Evolutionary conservation across 2,329 filamentous ascomycete genomes (phyloP).

Genomic region (Didymella lethalis): DNA sequence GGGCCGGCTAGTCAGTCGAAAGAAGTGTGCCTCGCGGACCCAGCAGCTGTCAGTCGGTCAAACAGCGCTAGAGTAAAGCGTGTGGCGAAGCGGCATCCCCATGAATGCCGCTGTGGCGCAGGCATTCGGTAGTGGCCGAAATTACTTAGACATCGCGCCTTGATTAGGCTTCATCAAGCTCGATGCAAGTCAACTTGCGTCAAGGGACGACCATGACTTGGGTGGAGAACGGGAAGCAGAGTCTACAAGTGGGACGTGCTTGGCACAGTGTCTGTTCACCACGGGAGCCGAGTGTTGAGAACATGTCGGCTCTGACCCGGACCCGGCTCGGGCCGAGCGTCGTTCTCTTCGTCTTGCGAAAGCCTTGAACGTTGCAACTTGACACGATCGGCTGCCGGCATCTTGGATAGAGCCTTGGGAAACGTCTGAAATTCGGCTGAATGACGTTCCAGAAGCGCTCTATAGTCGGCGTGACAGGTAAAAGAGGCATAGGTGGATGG

Average conservation of each 20-base stretch:
- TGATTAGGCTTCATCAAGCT: neutral
- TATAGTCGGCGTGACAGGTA: neutral
- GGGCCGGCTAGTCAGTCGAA: neutral
- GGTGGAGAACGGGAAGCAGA: neutral
- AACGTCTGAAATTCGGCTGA: neutral
- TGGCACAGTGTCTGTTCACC: neutral
- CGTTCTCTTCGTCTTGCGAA: neutral
- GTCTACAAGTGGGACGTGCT: neutral
- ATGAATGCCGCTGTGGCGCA: neutral
- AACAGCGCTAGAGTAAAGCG: neutral
- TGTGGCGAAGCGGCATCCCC: neutral
- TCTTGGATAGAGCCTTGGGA: neutral
- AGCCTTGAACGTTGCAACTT: neutral
- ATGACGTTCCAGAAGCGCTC: neutral
- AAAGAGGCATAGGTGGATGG: neutral
- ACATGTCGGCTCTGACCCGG: neutral
- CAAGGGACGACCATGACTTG: neutral
- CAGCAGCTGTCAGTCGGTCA: neutral
- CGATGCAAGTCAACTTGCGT: neutral
- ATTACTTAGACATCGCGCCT: neutral
- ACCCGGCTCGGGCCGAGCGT: neutral
- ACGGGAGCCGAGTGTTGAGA: neutral
- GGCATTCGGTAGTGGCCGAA: neutral
- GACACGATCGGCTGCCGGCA: neutral
- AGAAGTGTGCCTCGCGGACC: neutral